Conservation (phyloP, 2,329 filamentous ascomycete genomes). For the Clonostachys rosea region DNA sequence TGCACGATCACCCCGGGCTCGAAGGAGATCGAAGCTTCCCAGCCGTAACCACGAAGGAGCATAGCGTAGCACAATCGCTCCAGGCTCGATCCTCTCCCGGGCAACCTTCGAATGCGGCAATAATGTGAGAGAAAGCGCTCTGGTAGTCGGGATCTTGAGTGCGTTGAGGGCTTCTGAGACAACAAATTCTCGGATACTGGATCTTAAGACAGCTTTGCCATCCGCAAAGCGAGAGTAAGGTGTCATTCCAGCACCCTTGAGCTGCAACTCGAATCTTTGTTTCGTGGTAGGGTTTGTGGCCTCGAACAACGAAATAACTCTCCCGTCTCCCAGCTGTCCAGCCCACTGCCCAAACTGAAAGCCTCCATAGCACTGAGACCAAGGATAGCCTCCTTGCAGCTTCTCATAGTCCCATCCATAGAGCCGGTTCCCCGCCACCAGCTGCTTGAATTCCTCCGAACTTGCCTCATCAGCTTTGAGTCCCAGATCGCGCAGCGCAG, state of each 20-base stretch:
- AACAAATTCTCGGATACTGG: conserved; percentile 90
- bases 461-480: conserved; percentile 64
- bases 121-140: conserved; percentile 78
- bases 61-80: conserved; percentile 88
- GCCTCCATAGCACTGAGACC: conserved; percentile 97
- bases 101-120: conserved; percentile 68
- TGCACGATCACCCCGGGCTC: conserved; percentile 72
- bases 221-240: conserved; percentile 97
- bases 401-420: conserved; percentile 70
- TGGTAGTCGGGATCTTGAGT: conserved; percentile 78
- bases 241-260: conserved; percentile 90
- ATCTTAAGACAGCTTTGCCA: conserved; percentile 87
- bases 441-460: conserved; percentile 68
- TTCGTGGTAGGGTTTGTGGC: conserved; percentile 68
- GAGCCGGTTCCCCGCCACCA: conserved; percentile 79
- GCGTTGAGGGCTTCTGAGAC: conserved; percentile 88
- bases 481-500: conserved; percentile 77
- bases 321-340: conserved; percentile 89
- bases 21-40: conserved; percentile 92
- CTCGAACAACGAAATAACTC: conserved; percentile 93
- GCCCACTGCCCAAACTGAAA: conserved; percentile 83
- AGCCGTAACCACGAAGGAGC: conserved; percentile 88
- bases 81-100: conserved; percentile 80
- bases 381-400: conserved; percentile 76
- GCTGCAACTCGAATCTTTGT: conserved; percentile 81